Percentiles rank a stretch among this genome's conserved stretches.
phyloP scores from a whole-genome alignment of 257 asterid genomes.

The Coffea eugenioides region DNA sequence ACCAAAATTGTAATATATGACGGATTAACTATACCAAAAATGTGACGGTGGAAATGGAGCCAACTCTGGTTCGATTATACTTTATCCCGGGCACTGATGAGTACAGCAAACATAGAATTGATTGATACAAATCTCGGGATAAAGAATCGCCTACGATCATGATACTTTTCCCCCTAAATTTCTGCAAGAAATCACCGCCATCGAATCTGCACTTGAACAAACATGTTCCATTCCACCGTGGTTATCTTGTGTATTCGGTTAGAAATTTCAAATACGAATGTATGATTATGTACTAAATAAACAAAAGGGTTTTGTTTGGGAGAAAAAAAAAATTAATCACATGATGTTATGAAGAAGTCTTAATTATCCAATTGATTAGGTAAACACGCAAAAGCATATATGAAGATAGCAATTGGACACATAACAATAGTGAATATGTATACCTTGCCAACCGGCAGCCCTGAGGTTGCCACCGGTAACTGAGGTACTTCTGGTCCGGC shows the following conservation, averaged over 20 bases:
- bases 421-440: no score
- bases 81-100: conserved; percentile 39
- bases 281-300: not conserved
- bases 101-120: conserved; percentile 59
- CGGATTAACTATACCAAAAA: conserved; percentile 23
- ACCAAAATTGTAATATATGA: no score
- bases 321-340: no score
- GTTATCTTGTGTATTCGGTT: not conserved
- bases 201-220: conserved; percentile 38
- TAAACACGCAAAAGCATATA: not conserved
- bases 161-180: conserved; percentile 48
- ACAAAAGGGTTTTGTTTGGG: no score
- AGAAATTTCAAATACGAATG: not conserved
- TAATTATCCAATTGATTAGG: no score
- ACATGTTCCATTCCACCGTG: not conserved
- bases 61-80: conserved; percentile 21
- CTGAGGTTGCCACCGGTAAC: no score
- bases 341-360: not conserved
- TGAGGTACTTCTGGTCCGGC: no score
- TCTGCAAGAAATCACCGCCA: conserved; percentile 45
- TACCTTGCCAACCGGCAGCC: no score
- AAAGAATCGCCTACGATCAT: conserved; percentile 82
- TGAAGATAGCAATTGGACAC: no score
- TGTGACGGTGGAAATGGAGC: conserved; percentile 45
- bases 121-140: conserved; percentile 61